Base-by-base conservation (phyloP, 768 basidiomycete species). In the Leccinum subgranulosum region DNA sequence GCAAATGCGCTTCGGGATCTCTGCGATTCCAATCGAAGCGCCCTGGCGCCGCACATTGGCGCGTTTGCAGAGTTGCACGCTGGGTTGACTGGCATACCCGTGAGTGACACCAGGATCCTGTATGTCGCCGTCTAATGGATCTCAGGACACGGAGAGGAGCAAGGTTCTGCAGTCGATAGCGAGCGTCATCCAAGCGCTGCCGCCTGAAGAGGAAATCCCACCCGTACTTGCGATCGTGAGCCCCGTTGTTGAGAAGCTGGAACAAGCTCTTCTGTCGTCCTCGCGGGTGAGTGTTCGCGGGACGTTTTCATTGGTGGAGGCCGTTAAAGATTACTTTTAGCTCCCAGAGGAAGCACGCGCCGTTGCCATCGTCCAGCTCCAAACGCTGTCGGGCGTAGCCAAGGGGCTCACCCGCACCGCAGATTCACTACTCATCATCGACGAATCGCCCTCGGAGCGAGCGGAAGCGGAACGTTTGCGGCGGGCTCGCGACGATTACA, bases 141-240 rank as follows among this genome's bases (percentile, higher is more conserved):
- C 3, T 3, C 63, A 90, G 87, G 90, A 92, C 63, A 84, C 86
- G 21, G 94, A 96, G 72, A 90, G 90, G 73, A 83, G 85, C 63
- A 97, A 95, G 73, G 91, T 97, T 1, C 76, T 97, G 47, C 90
- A 97, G 68, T 92, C 90, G 0, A 95, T 98, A 52, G 86, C 92
- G 2, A 96, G 94, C 60, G 92, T 98, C 3, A 90, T 97, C 31
- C 92, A 97, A 65, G 95, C 94, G 0, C 73, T 98, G 50, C 87
- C 91, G 0, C 86, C 92, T 0, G 76, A 76, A 43, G 88, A 93
- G 45, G 90, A 84, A 55, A 86, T 96, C 27, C 79, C 84, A 0
- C 90, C 93, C 0, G 79, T 95, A 0, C 68, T 91, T 82, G 87
- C 85, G 0, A 90, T 96, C 55, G 81, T 92, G 6, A 78, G 76